Conservation (phyloP, 1,284 basidiomycete species). For the Trichosporon asahii region DNA sequence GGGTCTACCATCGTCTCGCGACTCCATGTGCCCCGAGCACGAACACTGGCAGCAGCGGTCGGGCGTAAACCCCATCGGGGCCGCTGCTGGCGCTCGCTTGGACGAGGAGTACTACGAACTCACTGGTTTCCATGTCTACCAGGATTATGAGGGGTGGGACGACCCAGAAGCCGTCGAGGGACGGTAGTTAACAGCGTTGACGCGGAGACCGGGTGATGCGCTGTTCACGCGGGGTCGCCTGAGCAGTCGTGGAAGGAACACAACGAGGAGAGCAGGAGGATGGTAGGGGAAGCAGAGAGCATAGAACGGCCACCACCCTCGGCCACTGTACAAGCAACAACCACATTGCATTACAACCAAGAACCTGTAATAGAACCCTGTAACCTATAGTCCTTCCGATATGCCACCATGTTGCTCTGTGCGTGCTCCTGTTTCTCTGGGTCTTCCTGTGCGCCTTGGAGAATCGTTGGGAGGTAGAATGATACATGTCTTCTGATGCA, state of each 20-base stretch:
- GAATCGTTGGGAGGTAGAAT: background rate
- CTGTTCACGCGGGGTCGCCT: too few relatives aligned
- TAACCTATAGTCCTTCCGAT: background rate
- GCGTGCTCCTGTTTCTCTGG: too few relatives aligned
- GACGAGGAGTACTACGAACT: constrained; percentile 23
- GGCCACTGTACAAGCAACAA: background rate
- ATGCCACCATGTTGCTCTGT: background rate
- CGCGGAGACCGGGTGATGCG: too few relatives aligned
- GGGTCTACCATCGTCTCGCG: constrained; percentile 32
- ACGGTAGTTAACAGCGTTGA: background rate
- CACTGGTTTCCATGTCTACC: constrained; percentile 21
- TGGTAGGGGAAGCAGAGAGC: background rate
- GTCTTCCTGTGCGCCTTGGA: too few relatives aligned
- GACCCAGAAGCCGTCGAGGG: constrained; percentile 2
- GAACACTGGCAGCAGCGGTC: constrained; percentile 45
- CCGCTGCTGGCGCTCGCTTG: constrained; percentile 21
- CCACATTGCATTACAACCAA: background rate
- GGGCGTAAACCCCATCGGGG: constrained; percentile 37
- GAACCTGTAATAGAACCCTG: background rate
- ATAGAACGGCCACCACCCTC: background rate
- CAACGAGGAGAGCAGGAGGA: too few relatives aligned
- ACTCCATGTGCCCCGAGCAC: constrained; percentile 44
- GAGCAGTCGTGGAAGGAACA: too few relatives aligned
- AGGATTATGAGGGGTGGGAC: constrained; percentile 21
- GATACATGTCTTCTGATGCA: background rate